Evolutionary conservation across 1,284 basidiomycete species (phyloP).

Genomic region (Neotropicomus parvogracilis): DNA sequence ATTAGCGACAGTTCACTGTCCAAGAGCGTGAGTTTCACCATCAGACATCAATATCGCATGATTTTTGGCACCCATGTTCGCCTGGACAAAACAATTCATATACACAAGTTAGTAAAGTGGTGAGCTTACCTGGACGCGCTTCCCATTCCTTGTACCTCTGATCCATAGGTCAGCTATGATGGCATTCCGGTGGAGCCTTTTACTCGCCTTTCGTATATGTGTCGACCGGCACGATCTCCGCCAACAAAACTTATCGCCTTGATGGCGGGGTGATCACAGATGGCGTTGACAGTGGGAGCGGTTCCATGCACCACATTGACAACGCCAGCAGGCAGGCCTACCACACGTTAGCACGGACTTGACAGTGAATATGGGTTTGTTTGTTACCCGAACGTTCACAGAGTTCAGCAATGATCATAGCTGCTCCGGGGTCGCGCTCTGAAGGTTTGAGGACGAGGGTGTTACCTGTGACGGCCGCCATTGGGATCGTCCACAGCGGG

Average conservation of each 20-base stretch:
- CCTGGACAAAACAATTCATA: conserved; percentile 37
- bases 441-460: conserved; percentile 94
- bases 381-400: conserved; percentile 75
- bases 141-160: conserved; percentile 82
- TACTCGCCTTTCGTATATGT: conserved; percentile 83
- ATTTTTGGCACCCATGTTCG: conserved; percentile 96
- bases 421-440: conserved; percentile 93
- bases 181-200: background rate
- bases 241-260: conserved; percentile 98
- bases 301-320: conserved; percentile 90
- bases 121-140: conserved; percentile 75
- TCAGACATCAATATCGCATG: conserved; percentile 95
- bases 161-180: conserved; percentile 7
- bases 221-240: conserved; percentile 87
- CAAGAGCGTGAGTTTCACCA: conserved; percentile 44
- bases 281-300: conserved; percentile 86
- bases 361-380: background rate
- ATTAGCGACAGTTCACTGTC: conserved; percentile 3
- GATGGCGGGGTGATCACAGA: conserved; percentile 90
- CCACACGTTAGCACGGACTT: conserved; percentile 23
- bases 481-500: conserved; percentile 92
- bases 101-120: conserved; percentile 3
- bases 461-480: conserved; percentile 89
- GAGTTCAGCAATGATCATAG: conserved; percentile 96
- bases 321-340: conserved; percentile 73